Evolutionary conservation across 352 stramenopile genomes (phyloP).

Genomic region (Phytopythium mirpurense): DNA sequence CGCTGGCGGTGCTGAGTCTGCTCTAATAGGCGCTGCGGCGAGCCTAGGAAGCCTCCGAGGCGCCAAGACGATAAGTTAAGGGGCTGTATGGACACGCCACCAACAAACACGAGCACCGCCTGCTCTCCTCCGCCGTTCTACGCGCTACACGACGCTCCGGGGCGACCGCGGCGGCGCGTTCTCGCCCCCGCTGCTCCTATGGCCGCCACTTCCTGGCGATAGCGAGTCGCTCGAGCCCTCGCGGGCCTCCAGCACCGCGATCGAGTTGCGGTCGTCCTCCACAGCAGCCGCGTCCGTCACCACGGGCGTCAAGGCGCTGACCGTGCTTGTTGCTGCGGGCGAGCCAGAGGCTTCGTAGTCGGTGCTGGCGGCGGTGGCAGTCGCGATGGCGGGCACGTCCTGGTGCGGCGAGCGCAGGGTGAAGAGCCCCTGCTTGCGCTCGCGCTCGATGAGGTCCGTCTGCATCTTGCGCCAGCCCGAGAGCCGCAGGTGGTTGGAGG

Average conservation of each 20-base stretch:
- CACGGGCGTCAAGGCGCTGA: neutral
- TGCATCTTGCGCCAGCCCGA: slow-evolving; percentile 58
- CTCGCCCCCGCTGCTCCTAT: no score
- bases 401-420: slow-evolving; percentile 1
- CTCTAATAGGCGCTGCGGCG: no score
- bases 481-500: slow-evolving; percentile 58
- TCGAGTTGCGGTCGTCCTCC: slow-evolving; percentile 6
- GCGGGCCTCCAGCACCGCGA: slow-evolving; percentile 6
- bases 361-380: neutral
- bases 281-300: neutral
- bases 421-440: slow-evolving; percentile 37
- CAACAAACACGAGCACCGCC: neutral
- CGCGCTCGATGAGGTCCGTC: slow-evolving; percentile 43
- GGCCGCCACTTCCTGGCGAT: no score
- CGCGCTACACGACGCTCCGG: slow-evolving; percentile 4
- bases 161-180: no score
- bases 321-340: neutral
- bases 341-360: neutral
- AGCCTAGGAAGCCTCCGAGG: no score
- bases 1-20: slow-evolving; percentile 1
- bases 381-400: neutral
- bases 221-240: neutral
- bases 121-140: neutral
- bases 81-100: neutral
- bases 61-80: slow-evolving; percentile 3